These are phyloP conservation scores for Rutidosis leptorrhynchoides DNA, from an alignment of 129 eudicot species.

Conservation along the genomic window DNA sequence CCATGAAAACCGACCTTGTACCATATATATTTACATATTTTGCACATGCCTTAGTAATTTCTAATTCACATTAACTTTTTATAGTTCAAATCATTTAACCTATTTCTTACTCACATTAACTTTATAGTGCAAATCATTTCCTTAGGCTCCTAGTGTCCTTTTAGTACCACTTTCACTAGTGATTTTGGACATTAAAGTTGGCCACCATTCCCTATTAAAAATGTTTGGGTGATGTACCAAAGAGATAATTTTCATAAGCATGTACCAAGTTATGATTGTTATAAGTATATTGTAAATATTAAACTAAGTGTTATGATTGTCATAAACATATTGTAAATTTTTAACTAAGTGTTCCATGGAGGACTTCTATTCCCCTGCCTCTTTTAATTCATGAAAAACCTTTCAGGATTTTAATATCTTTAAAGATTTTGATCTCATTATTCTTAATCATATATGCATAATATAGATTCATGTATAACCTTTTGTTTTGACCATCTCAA, in stretches of 20 bases:
- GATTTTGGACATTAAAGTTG: not conserved
- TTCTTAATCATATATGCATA: not conserved
- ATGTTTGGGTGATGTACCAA: too few relatives aligned
- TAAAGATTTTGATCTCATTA: not conserved
- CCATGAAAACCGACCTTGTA: not conserved
- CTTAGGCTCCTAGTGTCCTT: conserved; percentile 12
- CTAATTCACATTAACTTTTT: too few relatives aligned
- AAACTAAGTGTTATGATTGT: not conserved
- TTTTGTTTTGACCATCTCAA: too few relatives aligned
- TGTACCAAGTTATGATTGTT: too few relatives aligned
- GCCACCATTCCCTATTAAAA: not conserved
- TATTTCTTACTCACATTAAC: conserved; percentile 2
- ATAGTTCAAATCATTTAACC: too few relatives aligned
- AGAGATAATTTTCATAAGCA: not conserved
- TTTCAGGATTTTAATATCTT: not conserved
- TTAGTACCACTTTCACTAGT: conserved; percentile 10
- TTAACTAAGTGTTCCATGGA: too few relatives aligned
- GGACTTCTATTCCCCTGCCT: not conserved
- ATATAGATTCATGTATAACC: not conserved
- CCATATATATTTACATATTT: too few relatives aligned
- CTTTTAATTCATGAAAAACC: not conserved
- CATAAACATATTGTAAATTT: too few relatives aligned
- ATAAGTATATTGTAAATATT: not conserved
- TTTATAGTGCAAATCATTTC: conserved; percentile 11
- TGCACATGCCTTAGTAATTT: too few relatives aligned